Evolutionary conservation across 805 yeast genomes (phyloP).

Genomic region (Wickerhamomyces rabaulensis): DNA sequence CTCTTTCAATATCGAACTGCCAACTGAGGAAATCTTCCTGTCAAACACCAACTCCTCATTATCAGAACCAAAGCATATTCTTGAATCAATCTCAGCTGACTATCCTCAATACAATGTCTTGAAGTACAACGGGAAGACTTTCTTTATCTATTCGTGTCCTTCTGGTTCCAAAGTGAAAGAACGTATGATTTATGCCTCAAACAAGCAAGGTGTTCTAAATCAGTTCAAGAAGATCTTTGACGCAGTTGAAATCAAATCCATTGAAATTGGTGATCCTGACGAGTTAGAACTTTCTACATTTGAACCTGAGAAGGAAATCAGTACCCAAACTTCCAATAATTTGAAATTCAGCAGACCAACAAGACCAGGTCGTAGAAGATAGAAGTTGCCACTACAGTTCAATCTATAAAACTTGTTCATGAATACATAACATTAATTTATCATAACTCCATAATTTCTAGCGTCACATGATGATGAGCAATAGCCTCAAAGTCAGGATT

Average conservation of each 20-base stretch:
- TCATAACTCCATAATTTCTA: constrained; percentile 8
- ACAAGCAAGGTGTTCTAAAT: constrained; percentile 54
- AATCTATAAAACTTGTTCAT: background rate
- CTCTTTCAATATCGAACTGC: constrained; percentile 45
- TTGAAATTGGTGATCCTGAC: constrained; percentile 70
- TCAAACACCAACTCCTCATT: constrained; percentile 19
- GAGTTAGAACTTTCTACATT: constrained; percentile 58
- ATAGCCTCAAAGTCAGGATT: constrained; percentile 13
- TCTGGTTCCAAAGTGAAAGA: constrained; percentile 85
- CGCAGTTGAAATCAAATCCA: constrained; percentile 30
- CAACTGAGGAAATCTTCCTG: constrained; percentile 43
- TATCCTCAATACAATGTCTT: constrained; percentile 59
- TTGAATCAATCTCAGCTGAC: constrained; percentile 29
- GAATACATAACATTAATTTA: background rate
- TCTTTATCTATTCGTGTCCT: constrained; percentile 85
- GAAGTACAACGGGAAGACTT: constrained; percentile 35
- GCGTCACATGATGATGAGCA: constrained; percentile 12
- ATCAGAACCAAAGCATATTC: constrained; percentile 25
- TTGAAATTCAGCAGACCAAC: constrained; percentile 55
- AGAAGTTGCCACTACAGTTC: background rate
- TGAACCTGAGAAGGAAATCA: constrained; percentile 18
- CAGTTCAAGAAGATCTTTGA: constrained; percentile 36
- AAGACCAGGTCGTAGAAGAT: constrained; percentile 59
- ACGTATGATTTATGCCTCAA: constrained; percentile 89
- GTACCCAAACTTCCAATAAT: constrained; percentile 11